phyloP scores from a whole-genome alignment of 176 grass and related monocot species.

The Chloris gayana region DNA sequence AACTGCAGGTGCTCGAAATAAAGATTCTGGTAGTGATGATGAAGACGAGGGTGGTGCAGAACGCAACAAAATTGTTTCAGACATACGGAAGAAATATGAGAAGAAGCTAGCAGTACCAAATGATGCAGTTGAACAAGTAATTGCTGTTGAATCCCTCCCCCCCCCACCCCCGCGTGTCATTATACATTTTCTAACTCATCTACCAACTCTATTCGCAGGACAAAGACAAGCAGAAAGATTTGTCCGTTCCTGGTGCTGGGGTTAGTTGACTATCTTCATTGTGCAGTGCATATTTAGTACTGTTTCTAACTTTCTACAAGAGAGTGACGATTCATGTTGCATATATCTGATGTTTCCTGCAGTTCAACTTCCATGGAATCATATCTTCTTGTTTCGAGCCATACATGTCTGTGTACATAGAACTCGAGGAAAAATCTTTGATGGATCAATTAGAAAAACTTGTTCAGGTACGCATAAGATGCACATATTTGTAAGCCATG shows the following conservation, averaged over 20 bases:
- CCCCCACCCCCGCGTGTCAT: no score
- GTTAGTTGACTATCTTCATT: constrained; percentile 67
- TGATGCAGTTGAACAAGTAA: constrained; percentile 61
- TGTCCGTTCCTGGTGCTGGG: constrained; percentile 81
- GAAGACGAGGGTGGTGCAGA: constrained; percentile 69
- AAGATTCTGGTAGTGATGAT: constrained; percentile 63
- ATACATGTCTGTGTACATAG: constrained; percentile 92
- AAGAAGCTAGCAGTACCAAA: constrained; percentile 70
- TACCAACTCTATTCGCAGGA: constrained; percentile 57
- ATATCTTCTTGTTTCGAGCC: constrained; percentile 99
- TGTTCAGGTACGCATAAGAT: constrained; percentile 67
- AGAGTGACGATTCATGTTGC: constrained; percentile 6
- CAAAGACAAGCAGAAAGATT: constrained; percentile 90
- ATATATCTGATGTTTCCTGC: constrained; percentile 44
- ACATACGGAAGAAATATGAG: constrained; percentile 97
- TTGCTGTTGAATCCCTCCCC: not conserved
- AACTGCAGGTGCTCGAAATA: constrained; percentile 57
- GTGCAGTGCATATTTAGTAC: constrained; percentile 21
- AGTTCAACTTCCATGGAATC: constrained; percentile 99
- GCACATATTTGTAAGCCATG: constrained; percentile 28
- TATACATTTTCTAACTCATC: constrained; percentile 35
- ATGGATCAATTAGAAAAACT: constrained; percentile 98
- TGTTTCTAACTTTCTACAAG: not conserved
- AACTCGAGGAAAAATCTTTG: constrained; percentile 96
- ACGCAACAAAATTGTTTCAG: constrained; percentile 82